Evolutionary conservation across 2,329 filamentous ascomycete genomes (phyloP).

Genomic region (Daldinia sp.): DNA sequence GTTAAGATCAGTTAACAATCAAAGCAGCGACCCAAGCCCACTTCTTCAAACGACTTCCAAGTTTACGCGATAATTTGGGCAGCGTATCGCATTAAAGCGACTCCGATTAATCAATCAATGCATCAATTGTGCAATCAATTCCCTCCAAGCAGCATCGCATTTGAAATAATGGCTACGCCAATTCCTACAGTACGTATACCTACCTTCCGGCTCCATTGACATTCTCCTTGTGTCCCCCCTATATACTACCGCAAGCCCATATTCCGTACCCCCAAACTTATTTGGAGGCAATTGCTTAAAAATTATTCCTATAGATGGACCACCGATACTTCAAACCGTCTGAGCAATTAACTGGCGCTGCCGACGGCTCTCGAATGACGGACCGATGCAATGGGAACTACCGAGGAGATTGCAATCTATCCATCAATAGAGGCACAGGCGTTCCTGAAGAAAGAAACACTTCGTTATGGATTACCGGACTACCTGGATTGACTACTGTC

Average conservation of each 20-base stretch:
- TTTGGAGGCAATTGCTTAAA: conserved; percentile 5
- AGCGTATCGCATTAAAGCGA: background rate
- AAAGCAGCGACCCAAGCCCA: background rate
- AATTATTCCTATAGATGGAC: conserved; percentile 21
- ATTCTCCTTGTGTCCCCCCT: too few relatives aligned
- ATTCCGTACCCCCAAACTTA: background rate
- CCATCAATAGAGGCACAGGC: conserved; percentile 18
- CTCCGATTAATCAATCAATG: background rate
- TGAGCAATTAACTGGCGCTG: conserved; percentile 22
- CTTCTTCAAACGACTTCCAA: background rate
- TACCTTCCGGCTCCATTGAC: background rate
- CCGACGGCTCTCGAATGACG: background rate
- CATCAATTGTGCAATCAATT: background rate
- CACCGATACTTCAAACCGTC: conserved; percentile 26
- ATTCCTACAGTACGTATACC: conserved; percentile 14
- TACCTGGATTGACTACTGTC: conserved; percentile 12
- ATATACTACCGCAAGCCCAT: background rate
- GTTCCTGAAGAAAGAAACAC: conserved; percentile 30
- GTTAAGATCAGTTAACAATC: background rate
- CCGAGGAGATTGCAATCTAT: conserved; percentile 24
- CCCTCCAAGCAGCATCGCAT: background rate
- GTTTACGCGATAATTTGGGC: background rate
- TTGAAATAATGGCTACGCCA: background rate
- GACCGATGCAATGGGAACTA: conserved; percentile 21
- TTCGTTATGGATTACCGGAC: conserved; percentile 29